phyloP scores from a whole-genome alignment of 257 asterid species.

The Ophiorrhiza pumila region DNA sequence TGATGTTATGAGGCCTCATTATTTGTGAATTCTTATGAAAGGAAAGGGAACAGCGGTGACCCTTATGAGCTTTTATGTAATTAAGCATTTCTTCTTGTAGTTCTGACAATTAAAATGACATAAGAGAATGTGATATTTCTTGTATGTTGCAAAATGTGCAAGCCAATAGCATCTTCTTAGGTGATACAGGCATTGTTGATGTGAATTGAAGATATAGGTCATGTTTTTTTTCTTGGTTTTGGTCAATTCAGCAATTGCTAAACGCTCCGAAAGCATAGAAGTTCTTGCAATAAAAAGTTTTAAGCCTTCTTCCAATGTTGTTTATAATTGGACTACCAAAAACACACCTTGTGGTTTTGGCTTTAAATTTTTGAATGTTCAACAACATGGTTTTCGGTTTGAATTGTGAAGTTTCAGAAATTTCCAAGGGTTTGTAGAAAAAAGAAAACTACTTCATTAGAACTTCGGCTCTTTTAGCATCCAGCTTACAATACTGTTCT shows the following conservation, averaged over 20 bases:
- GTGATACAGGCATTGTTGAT: not conserved
- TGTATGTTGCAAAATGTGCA: not conserved
- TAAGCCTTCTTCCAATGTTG: not conserved
- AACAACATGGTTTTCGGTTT: not conserved
- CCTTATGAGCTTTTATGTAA: not conserved
- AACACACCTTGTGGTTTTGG: not conserved
- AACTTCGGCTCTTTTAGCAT: not conserved
- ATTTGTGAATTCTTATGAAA: not conserved
- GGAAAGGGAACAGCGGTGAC: not conserved
- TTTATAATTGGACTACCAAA: not conserved
- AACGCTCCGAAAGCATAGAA: not conserved
- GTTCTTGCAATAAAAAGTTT: not conserved
- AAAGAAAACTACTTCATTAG: not conserved
- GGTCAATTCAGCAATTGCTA: not conserved
- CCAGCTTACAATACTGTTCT: not conserved
- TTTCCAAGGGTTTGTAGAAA: not conserved
- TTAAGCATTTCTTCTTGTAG: not conserved
- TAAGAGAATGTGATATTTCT: not conserved
- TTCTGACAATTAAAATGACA: not conserved
- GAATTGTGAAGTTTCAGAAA: not conserved
- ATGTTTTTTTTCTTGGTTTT: not conserved
- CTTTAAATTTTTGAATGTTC: not conserved
- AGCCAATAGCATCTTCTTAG: not conserved
- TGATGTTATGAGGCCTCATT: not conserved
- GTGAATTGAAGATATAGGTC: not conserved